Conservation (phyloP, 2,329 filamentous ascomycete genomes). For the Beauveria pseudobassiana region DNA sequence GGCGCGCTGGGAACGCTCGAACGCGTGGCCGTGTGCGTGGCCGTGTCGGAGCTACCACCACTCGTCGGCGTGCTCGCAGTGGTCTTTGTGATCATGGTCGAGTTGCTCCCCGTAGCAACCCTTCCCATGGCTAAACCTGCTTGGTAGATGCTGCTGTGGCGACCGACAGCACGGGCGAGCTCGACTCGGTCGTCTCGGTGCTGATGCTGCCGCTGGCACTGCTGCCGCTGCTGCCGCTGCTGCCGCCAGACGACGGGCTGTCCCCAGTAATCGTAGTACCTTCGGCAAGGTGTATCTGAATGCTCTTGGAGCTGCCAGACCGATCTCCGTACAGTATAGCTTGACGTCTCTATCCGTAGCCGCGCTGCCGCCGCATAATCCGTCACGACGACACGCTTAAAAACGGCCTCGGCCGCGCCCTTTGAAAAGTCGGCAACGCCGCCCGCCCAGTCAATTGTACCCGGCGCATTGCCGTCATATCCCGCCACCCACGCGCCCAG, state of each 20-base stretch:
- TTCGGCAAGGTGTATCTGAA: conserved; percentile 23
- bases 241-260: neutral
- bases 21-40: neutral
- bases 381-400: conserved; percentile 36
- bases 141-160: neutral
- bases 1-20: neutral
- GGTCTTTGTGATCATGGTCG: neutral
- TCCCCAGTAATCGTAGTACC: neutral
- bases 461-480: conserved; percentile 49
- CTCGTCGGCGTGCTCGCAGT: neutral
- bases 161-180: neutral
- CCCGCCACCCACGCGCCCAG: conserved; percentile 62
- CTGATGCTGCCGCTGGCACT: neutral
- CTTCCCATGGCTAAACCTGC: neutral
- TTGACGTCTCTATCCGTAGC: conserved; percentile 26
- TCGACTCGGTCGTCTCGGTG: neutral
- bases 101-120: neutral
- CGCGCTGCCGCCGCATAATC: conserved; percentile 34
- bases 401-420: conserved; percentile 36
- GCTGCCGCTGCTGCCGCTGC: neutral
- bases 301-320: conserved; percentile 35
- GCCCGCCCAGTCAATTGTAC: conserved; percentile 66
- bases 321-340: conserved; percentile 33
- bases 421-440: conserved; percentile 42
- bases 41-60: neutral